Base-by-base conservation (phyloP, 2,329 filamentous ascomycete genomes). In the Septoria linicola region DNA sequence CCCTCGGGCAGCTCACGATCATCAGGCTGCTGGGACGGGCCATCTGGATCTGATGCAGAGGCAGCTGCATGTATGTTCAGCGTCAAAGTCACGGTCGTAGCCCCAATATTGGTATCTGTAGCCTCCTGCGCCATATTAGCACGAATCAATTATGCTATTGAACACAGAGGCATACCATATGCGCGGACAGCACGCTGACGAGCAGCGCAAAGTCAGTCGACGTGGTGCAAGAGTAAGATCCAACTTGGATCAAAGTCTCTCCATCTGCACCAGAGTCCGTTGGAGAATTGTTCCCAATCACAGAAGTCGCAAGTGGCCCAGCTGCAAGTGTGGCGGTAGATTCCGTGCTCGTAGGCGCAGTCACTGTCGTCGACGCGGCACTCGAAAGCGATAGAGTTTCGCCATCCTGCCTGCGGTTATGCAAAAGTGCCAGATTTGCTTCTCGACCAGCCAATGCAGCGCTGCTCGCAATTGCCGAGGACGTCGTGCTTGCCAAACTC, bases 11-110 rank as follows among this genome's bases (percentile, higher is more conserved):
- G 60, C 19, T 70, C 63, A 5, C 61, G 57, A 10, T 45, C 36
- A 19, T 42, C 8, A 6, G 71, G 68, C 6, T 69, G 66, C 7
- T 77, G 69, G 6, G 76, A 72, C 2, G 73, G 70, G 2, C 68
- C 64, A 30, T 70, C 64, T 1, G 79, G 76, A 2, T 70, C 61
- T 17, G 68, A 64, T 4, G 68, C 62, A 10, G 73, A 68, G 6
- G 73, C 67, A 3, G 82, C 80, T 17, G 76, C 77, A 68, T 85
- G 82, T 5, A 86, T 61, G 62, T 85, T 84, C 49, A 86, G 64
- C 3, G 76, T 73, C 1, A 86, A 58, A 56, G 76, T 78, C 1
- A 75, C 68, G 7, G 81, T 67, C 35, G 76, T 75, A 1, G 81
- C 80, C 16, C 75, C 76, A 27, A 83, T 67, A 4, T 78, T 79